Base-by-base conservation (phyloP, 306 rosid species). In the Begonia masoniana region DNA sequence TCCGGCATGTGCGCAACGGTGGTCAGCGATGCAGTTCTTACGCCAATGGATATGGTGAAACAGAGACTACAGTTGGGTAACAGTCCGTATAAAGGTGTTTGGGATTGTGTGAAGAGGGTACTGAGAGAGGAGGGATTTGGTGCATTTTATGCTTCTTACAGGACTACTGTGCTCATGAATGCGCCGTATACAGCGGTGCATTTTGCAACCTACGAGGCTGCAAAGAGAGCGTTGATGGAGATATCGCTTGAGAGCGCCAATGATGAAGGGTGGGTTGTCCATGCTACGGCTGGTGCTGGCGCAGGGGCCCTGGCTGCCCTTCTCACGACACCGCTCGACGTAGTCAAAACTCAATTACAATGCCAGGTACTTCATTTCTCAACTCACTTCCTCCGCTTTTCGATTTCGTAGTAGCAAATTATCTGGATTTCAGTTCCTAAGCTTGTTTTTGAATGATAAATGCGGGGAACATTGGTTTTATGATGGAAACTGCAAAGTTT, bases 21-120 rank as follows among this genome's bases (percentile, higher is more conserved):
- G 4, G 64, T 82, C 3, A 83, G 96, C 13, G 96, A 87, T 24
- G 76, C 94, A 0, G 89, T 87, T 43, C 83, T 87, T 24, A 87
- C 96, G 35, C 96, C 96, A 0, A 83, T 83, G 96, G 96, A 87
- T 53, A 74, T 87, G 94, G 96, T 87, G 68, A 87, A 87, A 75
- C 96, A 87, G 81, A 67, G 96, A 57, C 66, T 87, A 74, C 96
- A 87, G 65, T 51, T 87, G 77, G 60, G 78, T 47, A 78, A 74
- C 10, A 80, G 87, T 35, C 84, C 75, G 5, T 87, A 87, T 57
- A 74, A 66, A 43, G 94, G 96, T 1, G 94, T 87, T 9, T 76
- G 66, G 73, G 84, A 87, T 54, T 87, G 96, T 31, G 74, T 83
- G 47, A 67, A 17, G 73, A 80, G 73, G 73, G 96, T 83, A 41